These are phyloP conservation scores for Hypoxylon sp. DNA, from an alignment of 2,329 filamentous ascomycete genomes.

Conservation along the genomic window DNA sequence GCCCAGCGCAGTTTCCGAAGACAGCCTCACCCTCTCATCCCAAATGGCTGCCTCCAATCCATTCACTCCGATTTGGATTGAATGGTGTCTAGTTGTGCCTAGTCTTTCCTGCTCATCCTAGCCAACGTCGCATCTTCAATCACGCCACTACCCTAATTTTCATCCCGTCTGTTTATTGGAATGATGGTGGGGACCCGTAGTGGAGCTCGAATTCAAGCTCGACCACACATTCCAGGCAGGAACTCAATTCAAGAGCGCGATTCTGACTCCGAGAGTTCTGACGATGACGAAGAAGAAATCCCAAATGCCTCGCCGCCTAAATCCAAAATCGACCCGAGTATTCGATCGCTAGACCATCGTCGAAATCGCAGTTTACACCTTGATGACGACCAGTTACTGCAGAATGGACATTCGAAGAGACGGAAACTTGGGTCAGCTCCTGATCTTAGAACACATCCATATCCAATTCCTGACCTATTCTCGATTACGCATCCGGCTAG, in stretches of 20 bases:
- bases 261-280: conserved; percentile 41
- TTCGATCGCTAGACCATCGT: conserved; percentile 26
- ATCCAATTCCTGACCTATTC: conserved; percentile 22
- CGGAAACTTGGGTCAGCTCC: conserved; percentile 39
- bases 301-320: conserved; percentile 44
- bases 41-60: conserved; percentile 2
- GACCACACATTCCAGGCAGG: conserved; percentile 10
- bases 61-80: not conserved
- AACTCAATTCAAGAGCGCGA: conserved; percentile 19
- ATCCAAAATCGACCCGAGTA: conserved; percentile 6
- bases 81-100: not conserved
- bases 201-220: conserved; percentile 23
- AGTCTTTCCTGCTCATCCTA: not conserved
- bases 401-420: conserved; percentile 32
- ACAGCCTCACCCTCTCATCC: not conserved
- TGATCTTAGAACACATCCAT: conserved; percentile 2
- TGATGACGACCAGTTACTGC: conserved; percentile 2
- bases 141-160: conserved; percentile 6
- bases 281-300: conserved; percentile 49
- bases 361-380: conserved; percentile 12
- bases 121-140: not conserved
- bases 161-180: conserved; percentile 11
- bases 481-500: not conserved
- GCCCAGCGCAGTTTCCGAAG: not conserved
- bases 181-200: conserved; percentile 42